Conservation (phyloP, 306 rosid genomes). For the Inga laurina region DNA sequence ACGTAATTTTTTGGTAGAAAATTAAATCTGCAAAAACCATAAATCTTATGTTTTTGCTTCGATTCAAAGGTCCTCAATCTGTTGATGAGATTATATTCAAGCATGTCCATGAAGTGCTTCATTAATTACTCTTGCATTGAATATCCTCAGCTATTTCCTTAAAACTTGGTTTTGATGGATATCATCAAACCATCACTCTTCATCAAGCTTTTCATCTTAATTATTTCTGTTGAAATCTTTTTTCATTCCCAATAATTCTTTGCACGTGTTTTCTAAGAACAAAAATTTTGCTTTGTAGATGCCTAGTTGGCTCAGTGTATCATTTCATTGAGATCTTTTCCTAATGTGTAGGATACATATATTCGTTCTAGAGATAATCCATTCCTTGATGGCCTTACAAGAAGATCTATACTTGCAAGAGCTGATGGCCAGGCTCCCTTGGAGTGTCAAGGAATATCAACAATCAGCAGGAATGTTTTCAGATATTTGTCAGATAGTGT, state of each 20-base stretch:
- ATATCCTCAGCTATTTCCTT: no score
- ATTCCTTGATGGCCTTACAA: constrained; percentile 44
- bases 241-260: neutral
- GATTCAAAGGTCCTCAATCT: neutral
- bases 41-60: no score
- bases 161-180: neutral
- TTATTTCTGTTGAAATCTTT: neutral
- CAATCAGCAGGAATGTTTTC: constrained; percentile 20
- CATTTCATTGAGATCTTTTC: neutral
- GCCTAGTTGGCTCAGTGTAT: neutral
- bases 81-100: neutral
- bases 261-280: neutral
- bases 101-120: neutral
- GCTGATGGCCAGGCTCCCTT: constrained; percentile 29
- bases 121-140: neutral
- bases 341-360: constrained; percentile 44
- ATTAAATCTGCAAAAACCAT: no score
- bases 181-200: neutral
- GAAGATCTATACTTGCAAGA: constrained; percentile 33
- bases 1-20: no score
- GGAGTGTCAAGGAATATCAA: neutral
- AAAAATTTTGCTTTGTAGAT: neutral
- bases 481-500: constrained; percentile 41
- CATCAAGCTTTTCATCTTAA: constrained; percentile 4
- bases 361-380: constrained; percentile 50